These are phyloP conservation scores for Cyanodermella asteris DNA, from an alignment of 2,329 filamentous ascomycete species.

Conservation along the genomic window DNA sequence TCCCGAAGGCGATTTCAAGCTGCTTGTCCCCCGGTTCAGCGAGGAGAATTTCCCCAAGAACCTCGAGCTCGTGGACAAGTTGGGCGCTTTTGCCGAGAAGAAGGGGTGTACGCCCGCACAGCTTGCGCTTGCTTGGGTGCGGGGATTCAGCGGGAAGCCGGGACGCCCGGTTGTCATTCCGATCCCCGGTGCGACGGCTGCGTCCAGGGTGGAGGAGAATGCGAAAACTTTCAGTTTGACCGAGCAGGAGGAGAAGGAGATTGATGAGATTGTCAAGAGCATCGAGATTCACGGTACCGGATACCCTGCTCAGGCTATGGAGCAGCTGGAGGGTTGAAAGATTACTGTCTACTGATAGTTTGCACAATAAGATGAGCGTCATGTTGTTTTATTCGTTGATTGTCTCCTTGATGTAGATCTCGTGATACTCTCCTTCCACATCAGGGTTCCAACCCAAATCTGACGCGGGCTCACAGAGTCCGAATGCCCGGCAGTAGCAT, in stretches of 20 bases:
- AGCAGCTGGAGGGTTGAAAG: too few relatives aligned
- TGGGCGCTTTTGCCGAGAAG: conserved; percentile 34
- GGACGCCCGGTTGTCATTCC: conserved; percentile 26
- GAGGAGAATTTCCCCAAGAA: conserved; percentile 29
- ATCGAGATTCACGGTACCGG: conserved; percentile 20
- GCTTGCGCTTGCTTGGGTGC: conserved; percentile 43
- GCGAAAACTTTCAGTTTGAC: conserved; percentile 21
- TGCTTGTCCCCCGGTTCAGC: conserved; percentile 25
- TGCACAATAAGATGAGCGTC: too few relatives aligned
- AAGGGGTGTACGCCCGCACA: conserved; percentile 42
- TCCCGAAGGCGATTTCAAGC: conserved; percentile 18
- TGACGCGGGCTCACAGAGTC: too few relatives aligned
- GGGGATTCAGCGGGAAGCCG: conserved; percentile 26
- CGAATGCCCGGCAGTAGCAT: too few relatives aligned
- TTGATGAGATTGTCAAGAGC: conserved; percentile 28
- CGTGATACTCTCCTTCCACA: too few relatives aligned
- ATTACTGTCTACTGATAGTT: neutral
- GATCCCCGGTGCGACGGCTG: conserved; percentile 13
- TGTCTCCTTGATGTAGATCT: too few relatives aligned
- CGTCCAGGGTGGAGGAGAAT: conserved; percentile 13
- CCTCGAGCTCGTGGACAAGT: conserved; percentile 30
- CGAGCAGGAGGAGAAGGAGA: conserved; percentile 23
- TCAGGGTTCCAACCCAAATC: too few relatives aligned
- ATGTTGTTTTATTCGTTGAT: too few relatives aligned
- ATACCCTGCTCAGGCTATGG: conserved; percentile 15